phyloP scores from a whole-genome alignment of 352 stramenopile species.

The Phytophthora cryptogea region DNA sequence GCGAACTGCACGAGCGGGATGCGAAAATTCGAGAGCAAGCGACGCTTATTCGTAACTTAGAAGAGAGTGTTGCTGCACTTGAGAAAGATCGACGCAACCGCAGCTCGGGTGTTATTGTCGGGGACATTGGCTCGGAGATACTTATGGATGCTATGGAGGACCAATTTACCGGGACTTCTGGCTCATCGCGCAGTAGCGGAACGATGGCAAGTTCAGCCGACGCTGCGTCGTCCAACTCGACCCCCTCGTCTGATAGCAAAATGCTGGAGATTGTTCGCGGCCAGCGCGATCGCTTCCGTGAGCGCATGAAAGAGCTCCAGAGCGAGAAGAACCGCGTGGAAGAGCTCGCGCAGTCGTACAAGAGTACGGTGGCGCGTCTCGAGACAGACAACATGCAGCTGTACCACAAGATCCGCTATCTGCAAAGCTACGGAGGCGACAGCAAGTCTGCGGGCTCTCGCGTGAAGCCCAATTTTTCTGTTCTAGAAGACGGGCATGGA shows the following conservation, averaged over 20 bases:
- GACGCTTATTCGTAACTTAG: slow-evolving; percentile 54
- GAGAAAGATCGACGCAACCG: slow-evolving; percentile 46
- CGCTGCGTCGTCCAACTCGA: slow-evolving; percentile 8
- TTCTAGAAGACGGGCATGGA: slow-evolving; percentile 46
- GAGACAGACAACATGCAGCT: slow-evolving; percentile 92
- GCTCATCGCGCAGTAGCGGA: slow-evolving; percentile 16
- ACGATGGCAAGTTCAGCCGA: slow-evolving; percentile 13
- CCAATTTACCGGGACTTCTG: slow-evolving; percentile 39
- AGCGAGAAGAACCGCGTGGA: slow-evolving; percentile 72
- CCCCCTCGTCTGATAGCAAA: slow-evolving; percentile 60
- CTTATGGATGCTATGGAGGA: slow-evolving; percentile 76
- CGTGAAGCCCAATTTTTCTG: slow-evolving; percentile 24
- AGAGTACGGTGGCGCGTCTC: slow-evolving; percentile 68
- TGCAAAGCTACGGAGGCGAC: slow-evolving; percentile 74
- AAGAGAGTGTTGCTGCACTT: slow-evolving; percentile 69
- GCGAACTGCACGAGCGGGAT: slow-evolving; percentile 38
- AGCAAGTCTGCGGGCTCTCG: slow-evolving; percentile 23
- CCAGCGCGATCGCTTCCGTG: slow-evolving; percentile 81
- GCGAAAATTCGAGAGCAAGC: slow-evolving; percentile 57
- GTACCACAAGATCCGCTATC: slow-evolving; percentile 90
- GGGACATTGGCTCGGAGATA: slow-evolving; percentile 66
- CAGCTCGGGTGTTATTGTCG: slow-evolving; percentile 23
- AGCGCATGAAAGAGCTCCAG: slow-evolving; percentile 84
- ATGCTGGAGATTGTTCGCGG: slow-evolving; percentile 86
- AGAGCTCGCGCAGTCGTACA: slow-evolving; percentile 66